phyloP scores from a whole-genome alignment of 176 grass and related monocot genomes.

The Zoysia japonica region DNA sequence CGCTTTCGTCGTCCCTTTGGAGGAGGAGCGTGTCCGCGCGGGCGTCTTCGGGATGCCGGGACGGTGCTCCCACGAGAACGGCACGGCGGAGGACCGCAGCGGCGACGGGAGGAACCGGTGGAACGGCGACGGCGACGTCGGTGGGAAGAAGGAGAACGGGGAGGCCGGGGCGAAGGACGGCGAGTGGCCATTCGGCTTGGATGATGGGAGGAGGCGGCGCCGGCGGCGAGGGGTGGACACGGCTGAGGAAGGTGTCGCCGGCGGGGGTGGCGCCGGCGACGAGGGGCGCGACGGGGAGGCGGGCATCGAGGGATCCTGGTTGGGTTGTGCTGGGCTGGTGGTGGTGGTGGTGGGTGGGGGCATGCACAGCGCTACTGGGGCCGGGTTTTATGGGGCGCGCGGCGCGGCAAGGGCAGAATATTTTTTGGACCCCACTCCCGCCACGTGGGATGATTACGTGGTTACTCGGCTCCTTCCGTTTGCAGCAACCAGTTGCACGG shows the following conservation, averaged over 20 bases:
- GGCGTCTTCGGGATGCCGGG: slow-evolving; percentile 59
- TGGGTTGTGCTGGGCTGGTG: too few relatives aligned
- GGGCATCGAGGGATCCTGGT: slow-evolving; percentile 13
- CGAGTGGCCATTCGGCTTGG: background rate
- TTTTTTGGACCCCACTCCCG: background rate
- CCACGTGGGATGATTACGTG: slow-evolving; percentile 1
- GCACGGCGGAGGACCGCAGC: too few relatives aligned
- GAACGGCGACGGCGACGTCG: slow-evolving; percentile 28
- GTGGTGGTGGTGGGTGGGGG: background rate
- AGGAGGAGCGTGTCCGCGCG: slow-evolving; percentile 1
- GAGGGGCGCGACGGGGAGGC: slow-evolving; percentile 19
- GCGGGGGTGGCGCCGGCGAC: background rate
- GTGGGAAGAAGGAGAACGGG: slow-evolving; percentile 10
- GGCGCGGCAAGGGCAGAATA: slow-evolving; percentile 1
- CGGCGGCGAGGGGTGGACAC: background rate
- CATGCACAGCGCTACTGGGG: background rate
- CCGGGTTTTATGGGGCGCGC: slow-evolving; percentile 24
- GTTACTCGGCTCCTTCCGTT: background rate
- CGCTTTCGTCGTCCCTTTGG: slow-evolving; percentile 12
- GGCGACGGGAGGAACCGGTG: slow-evolving; percentile 31
- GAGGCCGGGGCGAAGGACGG: background rate
- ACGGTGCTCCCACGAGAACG: slow-evolving; percentile 59
- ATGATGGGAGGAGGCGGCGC: slow-evolving; percentile 14
- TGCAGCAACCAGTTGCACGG: background rate
- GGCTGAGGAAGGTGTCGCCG: slow-evolving; percentile 1